phyloP scores from a whole-genome alignment of 2,329 filamentous ascomycete genomes.

The Penicillium sp. region DNA sequence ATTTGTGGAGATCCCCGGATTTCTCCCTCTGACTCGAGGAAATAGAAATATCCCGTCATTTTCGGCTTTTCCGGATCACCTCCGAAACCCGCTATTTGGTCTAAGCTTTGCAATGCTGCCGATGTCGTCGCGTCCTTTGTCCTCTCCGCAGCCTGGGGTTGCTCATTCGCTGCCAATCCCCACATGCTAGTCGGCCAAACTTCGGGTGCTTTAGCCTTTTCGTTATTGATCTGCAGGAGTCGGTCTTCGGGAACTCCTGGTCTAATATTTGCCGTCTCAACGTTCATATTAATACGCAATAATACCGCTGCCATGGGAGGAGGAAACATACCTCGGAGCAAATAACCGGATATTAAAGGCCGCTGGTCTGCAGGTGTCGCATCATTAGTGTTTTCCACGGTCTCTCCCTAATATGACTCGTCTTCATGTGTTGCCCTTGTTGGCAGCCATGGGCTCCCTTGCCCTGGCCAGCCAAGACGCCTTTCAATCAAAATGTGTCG shows the following conservation, averaged over 20 bases:
- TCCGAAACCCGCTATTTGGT: not conserved
- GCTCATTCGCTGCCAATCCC: not conserved
- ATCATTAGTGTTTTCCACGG: too few relatives aligned
- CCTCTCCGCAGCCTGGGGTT: not conserved
- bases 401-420: slow-evolving; percentile 9
- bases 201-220: not conserved
- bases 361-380: not conserved
- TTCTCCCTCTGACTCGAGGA: not conserved
- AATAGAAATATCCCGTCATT: not conserved
- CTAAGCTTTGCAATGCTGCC: too few relatives aligned
- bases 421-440: slow-evolving; percentile 8
- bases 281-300: not conserved
- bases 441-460: slow-evolving; percentile 16
- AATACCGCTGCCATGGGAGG: not conserved
- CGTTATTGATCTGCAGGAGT: not conserved
- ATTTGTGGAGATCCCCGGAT: slow-evolving; percentile 17
- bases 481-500: slow-evolving; percentile 21
- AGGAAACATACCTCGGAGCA: not conserved
- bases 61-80: not conserved
- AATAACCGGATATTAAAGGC: not conserved
- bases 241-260: not conserved
- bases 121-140: not conserved
- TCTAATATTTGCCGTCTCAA: not conserved
- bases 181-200: not conserved
- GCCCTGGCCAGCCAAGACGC: slow-evolving; percentile 19